Conservation (phyloP, 139 green algal species). For the Picochlorum sp. region DNA sequence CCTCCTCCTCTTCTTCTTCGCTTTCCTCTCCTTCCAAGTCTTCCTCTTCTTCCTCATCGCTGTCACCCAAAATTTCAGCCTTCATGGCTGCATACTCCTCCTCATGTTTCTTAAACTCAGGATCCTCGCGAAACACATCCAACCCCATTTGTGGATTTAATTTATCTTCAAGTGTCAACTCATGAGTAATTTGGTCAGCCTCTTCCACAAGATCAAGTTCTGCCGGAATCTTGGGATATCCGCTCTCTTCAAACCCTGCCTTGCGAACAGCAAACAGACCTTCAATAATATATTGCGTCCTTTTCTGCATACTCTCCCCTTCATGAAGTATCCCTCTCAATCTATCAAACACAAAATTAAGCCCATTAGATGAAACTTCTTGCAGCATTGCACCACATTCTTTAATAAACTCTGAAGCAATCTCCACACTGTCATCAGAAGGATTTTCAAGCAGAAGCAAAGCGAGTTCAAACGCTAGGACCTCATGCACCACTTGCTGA, state of each 20-base stretch:
- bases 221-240: slow-evolving; percentile 40
- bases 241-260: slow-evolving; percentile 61
- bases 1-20: slow-evolving; percentile 13
- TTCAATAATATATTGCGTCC: slow-evolving; percentile 90
- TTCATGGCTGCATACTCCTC: slow-evolving; percentile 75
- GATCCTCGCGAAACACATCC: slow-evolving; percentile 85
- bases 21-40: slow-evolving; percentile 3
- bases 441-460: slow-evolving; percentile 86
- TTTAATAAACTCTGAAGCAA: slow-evolving; percentile 63
- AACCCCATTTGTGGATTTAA: slow-evolving; percentile 53
- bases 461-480: slow-evolving; percentile 85
- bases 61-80: slow-evolving; percentile 71
- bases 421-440: slow-evolving; percentile 85
- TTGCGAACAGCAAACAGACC: slow-evolving; percentile 82
- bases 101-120: slow-evolving; percentile 62
- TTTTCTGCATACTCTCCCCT: slow-evolving; percentile 69
- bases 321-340: slow-evolving; percentile 81
- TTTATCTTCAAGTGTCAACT: slow-evolving; percentile 67
- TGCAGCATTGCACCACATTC: slow-evolving; percentile 26
- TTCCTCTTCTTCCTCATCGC: slow-evolving; percentile 39
- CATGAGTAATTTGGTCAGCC: slow-evolving; percentile 95
- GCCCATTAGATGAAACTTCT: slow-evolving; percentile 15
- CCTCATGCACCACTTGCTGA: slow-evolving; percentile 77
- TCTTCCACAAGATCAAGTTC: slow-evolving; percentile 90
- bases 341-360: slow-evolving; percentile 74